Conservation (phyloP, 2,329 filamentous ascomycete genomes). For the Scytalidium sp. region DNA sequence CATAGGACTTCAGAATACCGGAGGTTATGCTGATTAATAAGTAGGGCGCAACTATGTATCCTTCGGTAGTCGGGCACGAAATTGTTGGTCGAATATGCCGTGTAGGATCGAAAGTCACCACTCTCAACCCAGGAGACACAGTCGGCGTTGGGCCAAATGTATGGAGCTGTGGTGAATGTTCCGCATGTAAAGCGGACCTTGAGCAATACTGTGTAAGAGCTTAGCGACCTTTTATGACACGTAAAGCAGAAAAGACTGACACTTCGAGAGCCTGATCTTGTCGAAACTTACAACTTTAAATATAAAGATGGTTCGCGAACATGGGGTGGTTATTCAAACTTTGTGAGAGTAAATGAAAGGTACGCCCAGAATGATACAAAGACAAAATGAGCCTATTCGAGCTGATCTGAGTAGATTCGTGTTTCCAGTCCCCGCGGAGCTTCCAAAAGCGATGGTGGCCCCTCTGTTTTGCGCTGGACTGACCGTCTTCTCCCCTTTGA, state of each 20-base stretch:
- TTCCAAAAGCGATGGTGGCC: background rate
- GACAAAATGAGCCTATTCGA: too few relatives aligned
- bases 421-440: background rate
- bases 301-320: conserved; percentile 2
- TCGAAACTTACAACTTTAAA: conserved; percentile 3
- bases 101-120: conserved; percentile 60
- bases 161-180: conserved; percentile 46
- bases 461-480: background rate
- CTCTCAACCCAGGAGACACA: conserved; percentile 46
- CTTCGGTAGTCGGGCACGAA: conserved; percentile 41
- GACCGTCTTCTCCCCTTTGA: background rate
- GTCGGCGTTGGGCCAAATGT: conserved; percentile 52
- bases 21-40: too few relatives aligned
- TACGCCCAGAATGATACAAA: too few relatives aligned
- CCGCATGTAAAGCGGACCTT: conserved; percentile 17
- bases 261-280: conserved; percentile 1
- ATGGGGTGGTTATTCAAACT: conserved; percentile 1
- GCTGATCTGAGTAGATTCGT: background rate
- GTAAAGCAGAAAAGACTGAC: too few relatives aligned
- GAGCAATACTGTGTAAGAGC: conserved; percentile 20
- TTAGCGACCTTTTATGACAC: background rate
- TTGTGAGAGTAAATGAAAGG: conserved; percentile 1
- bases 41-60: conserved; percentile 4
- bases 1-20: conserved; percentile 2
- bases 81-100: conserved; percentile 37